These are phyloP conservation scores for Diaporthe aspalathi DNA, from an alignment of 2,329 filamentous ascomycete species.

Conservation along the genomic window DNA sequence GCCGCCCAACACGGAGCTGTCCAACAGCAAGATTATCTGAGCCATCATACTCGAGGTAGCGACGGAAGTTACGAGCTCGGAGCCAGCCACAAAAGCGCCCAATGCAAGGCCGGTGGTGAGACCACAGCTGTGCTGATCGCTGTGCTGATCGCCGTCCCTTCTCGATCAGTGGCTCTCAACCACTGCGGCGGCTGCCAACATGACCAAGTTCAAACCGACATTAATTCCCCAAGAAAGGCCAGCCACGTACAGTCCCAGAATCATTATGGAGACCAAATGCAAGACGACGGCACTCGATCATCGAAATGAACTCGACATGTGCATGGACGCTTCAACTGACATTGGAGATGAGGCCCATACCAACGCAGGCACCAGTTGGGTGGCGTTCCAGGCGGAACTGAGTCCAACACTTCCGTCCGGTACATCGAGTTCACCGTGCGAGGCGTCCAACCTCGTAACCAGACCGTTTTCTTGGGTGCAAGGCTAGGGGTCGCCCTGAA, in stretches of 20 bases:
- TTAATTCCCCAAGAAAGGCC: no score
- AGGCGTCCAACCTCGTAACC: not conserved
- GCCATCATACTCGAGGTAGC: not conserved
- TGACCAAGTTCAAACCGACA: not conserved
- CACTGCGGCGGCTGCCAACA: no score
- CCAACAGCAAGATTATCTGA: not conserved
- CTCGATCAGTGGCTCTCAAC: not conserved
- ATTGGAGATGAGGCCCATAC: not conserved
- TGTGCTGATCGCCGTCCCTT: no score
- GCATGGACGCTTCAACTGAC: no score
- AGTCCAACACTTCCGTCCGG: not conserved
- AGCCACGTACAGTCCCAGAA: not conserved
- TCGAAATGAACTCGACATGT: not conserved
- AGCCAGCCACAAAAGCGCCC: not conserved
- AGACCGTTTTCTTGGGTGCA: not conserved
- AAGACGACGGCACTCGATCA: not conserved
- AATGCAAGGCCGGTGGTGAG: not conserved
- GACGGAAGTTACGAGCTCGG: not conserved
- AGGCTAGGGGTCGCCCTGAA: no score
- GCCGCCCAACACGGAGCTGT: not conserved
- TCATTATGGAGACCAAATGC: not conserved
- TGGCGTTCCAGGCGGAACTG: no score
- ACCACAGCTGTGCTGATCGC: no score
- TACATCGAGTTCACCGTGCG: no score
- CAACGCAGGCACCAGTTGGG: not conserved